phyloP scores from a whole-genome alignment of 2,329 filamentous ascomycete genomes.

The Fusarium oxysporum region DNA sequence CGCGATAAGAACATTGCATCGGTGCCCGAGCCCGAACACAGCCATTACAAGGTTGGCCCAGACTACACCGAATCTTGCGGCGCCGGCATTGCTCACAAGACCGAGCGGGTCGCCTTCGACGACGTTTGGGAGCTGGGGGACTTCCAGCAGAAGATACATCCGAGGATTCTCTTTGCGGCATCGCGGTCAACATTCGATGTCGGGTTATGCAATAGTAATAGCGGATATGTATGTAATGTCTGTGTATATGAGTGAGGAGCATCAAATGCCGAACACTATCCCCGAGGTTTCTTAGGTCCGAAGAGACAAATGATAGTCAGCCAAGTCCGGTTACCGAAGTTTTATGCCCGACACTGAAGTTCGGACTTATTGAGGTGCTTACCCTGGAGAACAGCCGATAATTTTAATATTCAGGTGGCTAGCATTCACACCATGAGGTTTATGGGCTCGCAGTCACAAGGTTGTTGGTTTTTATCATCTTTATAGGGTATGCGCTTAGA shows the following conservation, averaged over 20 bases:
- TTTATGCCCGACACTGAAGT: conserved; percentile 25
- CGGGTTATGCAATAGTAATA: not conserved
- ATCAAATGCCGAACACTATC: conserved; percentile 29
- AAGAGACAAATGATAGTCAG: not conserved
- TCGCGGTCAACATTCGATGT: not conserved
- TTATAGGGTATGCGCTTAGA: too few species aligned
- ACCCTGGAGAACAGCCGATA: conserved; percentile 60
- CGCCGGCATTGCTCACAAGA: conserved; percentile 45
- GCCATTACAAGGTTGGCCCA: conserved; percentile 40
- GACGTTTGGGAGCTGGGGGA: conserved; percentile 34
- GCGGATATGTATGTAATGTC: conserved; percentile 1
- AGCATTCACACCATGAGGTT: not conserved
- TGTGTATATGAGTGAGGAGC: conserved; percentile 25
- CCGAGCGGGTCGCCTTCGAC: conserved; percentile 40
- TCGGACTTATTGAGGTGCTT: conserved; percentile 46
- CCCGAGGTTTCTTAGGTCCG: conserved; percentile 27
- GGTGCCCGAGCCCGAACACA: conserved; percentile 41
- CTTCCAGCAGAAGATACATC: conserved; percentile 6
- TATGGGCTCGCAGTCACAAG: not conserved
- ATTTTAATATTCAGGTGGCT: not conserved
- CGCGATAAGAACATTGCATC: conserved; percentile 43
- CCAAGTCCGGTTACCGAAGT: conserved; percentile 8
- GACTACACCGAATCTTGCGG: conserved; percentile 41
- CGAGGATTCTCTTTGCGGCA: conserved; percentile 6
- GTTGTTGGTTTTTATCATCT: not conserved